phyloP scores from a whole-genome alignment of 495 filamentous ascomycete species.

The Penicillium simplicissimum region DNA sequence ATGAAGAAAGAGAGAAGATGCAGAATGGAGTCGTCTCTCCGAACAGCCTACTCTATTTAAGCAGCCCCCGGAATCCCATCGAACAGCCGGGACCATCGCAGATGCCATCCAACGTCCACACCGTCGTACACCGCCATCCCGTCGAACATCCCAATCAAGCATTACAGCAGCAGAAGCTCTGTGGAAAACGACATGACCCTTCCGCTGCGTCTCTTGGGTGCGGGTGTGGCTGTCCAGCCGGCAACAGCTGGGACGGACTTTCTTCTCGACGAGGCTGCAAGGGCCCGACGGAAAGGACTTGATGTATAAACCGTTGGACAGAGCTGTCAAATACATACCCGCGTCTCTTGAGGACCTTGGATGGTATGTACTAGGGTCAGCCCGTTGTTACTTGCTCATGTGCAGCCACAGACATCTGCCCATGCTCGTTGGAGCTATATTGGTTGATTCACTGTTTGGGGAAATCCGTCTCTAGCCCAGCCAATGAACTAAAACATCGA shows the following conservation, averaged over 20 bases:
- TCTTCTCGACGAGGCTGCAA: constrained; percentile 35
- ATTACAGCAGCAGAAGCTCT: constrained; percentile 24
- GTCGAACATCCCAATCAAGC: constrained; percentile 30
- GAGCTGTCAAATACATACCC: constrained; percentile 24
- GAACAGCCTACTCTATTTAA: constrained; percentile 23
- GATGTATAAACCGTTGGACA: constrained; percentile 37
- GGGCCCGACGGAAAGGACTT: constrained; percentile 38
- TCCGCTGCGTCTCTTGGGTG: constrained; percentile 18
- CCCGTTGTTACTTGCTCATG: no score
- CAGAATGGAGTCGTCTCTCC: not conserved
- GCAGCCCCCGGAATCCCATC: constrained; percentile 8
- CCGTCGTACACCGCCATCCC: constrained; percentile 43
- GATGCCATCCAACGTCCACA: constrained; percentile 13
- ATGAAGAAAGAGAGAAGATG: not conserved
- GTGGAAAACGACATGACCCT: constrained; percentile 27
- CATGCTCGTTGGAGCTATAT: no score
- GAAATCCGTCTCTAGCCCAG: not conserved
- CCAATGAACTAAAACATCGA: not conserved
- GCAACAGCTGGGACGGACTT: constrained; percentile 21
- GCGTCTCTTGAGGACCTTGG: constrained; percentile 8
- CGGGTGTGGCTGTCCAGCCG: constrained; percentile 23
- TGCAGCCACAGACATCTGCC: no score
- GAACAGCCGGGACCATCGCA: constrained; percentile 14
- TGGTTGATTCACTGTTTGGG: no score
- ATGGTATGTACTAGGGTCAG: not conserved